Evolutionary conservation across 208 protist genomes (phyloP).

Genomic region (Borovskyia barvae): DNA sequence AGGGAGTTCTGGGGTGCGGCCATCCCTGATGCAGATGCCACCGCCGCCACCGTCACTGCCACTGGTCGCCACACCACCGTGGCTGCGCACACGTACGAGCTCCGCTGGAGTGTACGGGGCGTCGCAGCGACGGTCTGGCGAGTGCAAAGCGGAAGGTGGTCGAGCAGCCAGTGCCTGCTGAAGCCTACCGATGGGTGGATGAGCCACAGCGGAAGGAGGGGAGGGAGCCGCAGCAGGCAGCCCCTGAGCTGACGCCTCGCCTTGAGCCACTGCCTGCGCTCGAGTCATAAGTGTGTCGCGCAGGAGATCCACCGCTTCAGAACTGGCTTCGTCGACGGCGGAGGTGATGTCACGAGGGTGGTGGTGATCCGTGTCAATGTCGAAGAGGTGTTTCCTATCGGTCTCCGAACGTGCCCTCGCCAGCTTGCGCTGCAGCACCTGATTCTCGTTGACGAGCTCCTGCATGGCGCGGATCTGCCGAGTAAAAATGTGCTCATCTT

Average conservation of each 20-base stretch:
- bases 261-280: no score
- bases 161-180: neutral
- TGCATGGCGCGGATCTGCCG: constrained; percentile 62
- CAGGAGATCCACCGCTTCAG: no score
- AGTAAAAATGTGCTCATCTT: constrained; percentile 74
- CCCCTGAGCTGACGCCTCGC: no score
- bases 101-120: no score
- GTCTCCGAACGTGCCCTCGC: constrained; percentile 9
- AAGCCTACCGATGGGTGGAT: neutral
- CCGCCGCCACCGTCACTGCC: neutral
- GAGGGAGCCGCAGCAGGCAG: neutral
- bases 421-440: constrained; percentile 24
- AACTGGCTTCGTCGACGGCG: no score
- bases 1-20: no score
- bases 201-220: neutral
- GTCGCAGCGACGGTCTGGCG: no score
- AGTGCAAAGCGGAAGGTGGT: no score
- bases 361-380: neutral
- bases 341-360: no score
- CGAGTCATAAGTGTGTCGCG: no score
- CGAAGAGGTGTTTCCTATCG: neutral
- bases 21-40: neutral
- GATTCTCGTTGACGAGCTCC: constrained; percentile 51
- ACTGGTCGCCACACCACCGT: no score
- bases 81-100: no score